These are phyloP conservation scores for Guyanaporus albipodus DNA, from an alignment of 768 basidiomycete species.

Conservation along the genomic window DNA sequence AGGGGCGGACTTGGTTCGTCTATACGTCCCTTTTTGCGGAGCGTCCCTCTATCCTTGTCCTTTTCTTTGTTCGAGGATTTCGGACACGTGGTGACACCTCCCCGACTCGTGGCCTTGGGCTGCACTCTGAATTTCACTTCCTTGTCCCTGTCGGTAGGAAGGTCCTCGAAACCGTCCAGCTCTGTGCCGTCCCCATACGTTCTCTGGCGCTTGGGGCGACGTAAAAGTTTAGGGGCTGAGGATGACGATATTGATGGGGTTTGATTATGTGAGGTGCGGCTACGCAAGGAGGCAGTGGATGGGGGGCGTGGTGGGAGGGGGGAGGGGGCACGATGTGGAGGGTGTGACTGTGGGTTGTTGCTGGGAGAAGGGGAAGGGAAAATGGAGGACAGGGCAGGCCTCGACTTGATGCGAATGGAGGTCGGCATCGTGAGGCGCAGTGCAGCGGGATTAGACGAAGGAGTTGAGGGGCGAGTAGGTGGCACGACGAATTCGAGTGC, in stretches of 20 bases:
- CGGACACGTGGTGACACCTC: conserved; percentile 45
- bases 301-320: conserved; percentile 59
- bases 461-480: conserved; percentile 76
- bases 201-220: conserved; percentile 71
- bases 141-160: conserved; percentile 81
- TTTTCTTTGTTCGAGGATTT: conserved; percentile 37
- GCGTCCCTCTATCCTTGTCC: conserved; percentile 49
- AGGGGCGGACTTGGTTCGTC: conserved; percentile 35
- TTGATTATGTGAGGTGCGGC: conserved; percentile 27
- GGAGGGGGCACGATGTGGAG: conserved; percentile 48
- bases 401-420: conserved; percentile 66
- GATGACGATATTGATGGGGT: conserved; percentile 38
- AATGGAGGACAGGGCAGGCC: conserved; percentile 72
- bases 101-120: conserved; percentile 62
- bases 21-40: conserved; percentile 54
- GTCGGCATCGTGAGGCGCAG: conserved; percentile 87
- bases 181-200: conserved; percentile 88
- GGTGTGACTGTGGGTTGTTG: conserved; percentile 31
- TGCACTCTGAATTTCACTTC: conserved; percentile 72
- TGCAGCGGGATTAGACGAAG: conserved; percentile 72
- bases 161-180: conserved; percentile 82
- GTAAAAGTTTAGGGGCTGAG: conserved; percentile 60
- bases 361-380: conserved; percentile 50
- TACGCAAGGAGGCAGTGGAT: conserved; percentile 48
- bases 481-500: conserved; percentile 62